phyloP scores from a whole-genome alignment of 2,329 filamentous ascomycete genomes.

The Metarhizium brunneum region DNA sequence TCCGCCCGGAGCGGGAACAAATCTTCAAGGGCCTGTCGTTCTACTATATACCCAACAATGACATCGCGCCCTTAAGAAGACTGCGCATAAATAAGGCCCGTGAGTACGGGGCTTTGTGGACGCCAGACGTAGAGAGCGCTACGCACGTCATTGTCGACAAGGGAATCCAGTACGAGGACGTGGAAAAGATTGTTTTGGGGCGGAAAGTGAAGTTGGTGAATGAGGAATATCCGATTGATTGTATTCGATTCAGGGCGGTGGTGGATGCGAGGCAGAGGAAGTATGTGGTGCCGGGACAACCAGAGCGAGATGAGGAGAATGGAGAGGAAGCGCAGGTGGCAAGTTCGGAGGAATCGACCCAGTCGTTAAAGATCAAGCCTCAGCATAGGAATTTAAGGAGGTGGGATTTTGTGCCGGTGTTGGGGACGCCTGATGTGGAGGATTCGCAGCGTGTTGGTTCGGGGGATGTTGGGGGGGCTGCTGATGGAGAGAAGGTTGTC shows the following conservation, averaged over 20 bases:
- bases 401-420: conserved; percentile 28
- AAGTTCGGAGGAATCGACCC: conserved; percentile 14
- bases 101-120: conserved; percentile 68
- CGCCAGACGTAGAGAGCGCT: conserved; percentile 45
- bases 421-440: conserved; percentile 24
- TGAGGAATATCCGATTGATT: conserved; percentile 61
- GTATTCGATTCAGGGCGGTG: conserved; percentile 47
- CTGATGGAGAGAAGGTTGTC: conserved; percentile 1
- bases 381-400: conserved; percentile 26
- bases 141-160: conserved; percentile 79
- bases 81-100: conserved; percentile 65
- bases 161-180: conserved; percentile 50
- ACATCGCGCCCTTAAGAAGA: conserved; percentile 56
- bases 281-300: conserved; percentile 49
- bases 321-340: background rate
- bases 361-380: conserved; percentile 41
- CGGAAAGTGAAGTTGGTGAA: conserved; percentile 43
- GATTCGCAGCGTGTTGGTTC: conserved; percentile 17
- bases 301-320: conserved; percentile 11
- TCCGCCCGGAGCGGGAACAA: conserved; percentile 41
- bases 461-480: conserved; percentile 11
- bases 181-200: conserved; percentile 38
- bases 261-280: conserved; percentile 48
- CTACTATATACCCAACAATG: conserved; percentile 75
- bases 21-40: conserved; percentile 55